phyloP scores from a whole-genome alignment of 345 rosid species.

The Nephelium lappaceum region DNA sequence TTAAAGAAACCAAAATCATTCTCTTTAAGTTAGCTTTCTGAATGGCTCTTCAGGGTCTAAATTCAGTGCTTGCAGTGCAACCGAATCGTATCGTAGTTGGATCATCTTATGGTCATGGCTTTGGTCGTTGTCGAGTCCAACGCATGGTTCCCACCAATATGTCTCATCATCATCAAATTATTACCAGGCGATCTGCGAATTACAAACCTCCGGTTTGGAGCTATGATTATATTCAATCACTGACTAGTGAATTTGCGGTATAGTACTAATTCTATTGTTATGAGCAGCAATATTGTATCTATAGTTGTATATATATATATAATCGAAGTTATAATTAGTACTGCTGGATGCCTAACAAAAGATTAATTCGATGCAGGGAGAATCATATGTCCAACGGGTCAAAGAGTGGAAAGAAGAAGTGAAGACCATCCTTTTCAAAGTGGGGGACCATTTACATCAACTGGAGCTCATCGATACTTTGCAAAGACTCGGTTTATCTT shows the following conservation, averaged over 20 bases:
- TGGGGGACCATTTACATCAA: constrained; percentile 15
- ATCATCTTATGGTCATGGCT: neutral
- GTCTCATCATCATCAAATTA: neutral
- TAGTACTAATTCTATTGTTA: neutral
- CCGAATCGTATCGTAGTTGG: neutral
- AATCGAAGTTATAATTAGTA: no score
- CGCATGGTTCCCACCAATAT: neutral
- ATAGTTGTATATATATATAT: no score
- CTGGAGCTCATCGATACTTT: constrained; percentile 39
- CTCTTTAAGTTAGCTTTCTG: neutral
- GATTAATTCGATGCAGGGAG: constrained; percentile 12
- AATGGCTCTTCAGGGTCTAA: neutral
- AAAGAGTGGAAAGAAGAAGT: constrained; percentile 17
- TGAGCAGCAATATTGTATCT: neutral
- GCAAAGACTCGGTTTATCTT: constrained; percentile 42
- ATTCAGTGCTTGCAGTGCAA: neutral
- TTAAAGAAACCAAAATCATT: no score
- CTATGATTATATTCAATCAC: constrained; percentile 38
- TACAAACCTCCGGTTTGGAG: constrained; percentile 39
- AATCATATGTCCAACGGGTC: neutral
- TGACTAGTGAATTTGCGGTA: constrained; percentile 25
- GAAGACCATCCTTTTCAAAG: neutral
- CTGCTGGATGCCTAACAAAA: no score
- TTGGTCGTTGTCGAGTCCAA: neutral
- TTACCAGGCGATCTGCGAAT: constrained; percentile 34